Evolutionary conservation across 1,284 basidiomycete genomes (phyloP), one percentile per base, ranked within the genome.

Genomic region (Gomphus bonarii): DNA sequence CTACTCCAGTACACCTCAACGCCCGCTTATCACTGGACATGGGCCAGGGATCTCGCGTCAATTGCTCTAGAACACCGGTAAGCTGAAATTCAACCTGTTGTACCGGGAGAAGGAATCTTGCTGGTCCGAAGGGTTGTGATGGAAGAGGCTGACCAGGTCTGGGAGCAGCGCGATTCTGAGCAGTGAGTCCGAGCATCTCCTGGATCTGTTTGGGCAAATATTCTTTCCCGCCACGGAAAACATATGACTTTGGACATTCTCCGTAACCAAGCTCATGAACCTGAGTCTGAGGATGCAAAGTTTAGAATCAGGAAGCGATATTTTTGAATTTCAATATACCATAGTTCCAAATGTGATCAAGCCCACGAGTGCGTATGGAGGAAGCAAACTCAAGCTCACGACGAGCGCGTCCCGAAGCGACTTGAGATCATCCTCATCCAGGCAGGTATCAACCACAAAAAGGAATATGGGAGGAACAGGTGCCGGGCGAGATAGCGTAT

Each of bases 181-280:
- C 81, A 64, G 78, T 82, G 48, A 99, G 81, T 43, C 91, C 93
- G 52, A 99, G 88, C 95, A 99, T 99, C 66, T 98, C 95, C 72
- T 95, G 91, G 65, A 99, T 97, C 65, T 95, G 91, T 75, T 99
- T 99, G 58, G 93, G 86, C 58, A 87, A 75, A 70, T 99, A 99
- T 67, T 99, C 97, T 73, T 99, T 99, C n/a, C 90, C 91, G 54
- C 97, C 97, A 38, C 95, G 88, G 84, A 99, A 99, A 61, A 99
- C 95, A 71, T 95, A 99, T 5, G 94, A 95, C 73, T 99, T 99
- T 73, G 85, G 92, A 75, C 95, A 99, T 68, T 95, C 90, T 1
- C 86, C 83, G 68, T 97, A 99, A 33, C 95, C 94, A 52, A 99
- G 88, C 73, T 99, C 97, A 71, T 99, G 95, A 1, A 99, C 94